These are phyloP conservation scores for Amaranthus tricolor DNA, from an alignment of 179 eudicot genomes.

Conservation along the genomic window DNA sequence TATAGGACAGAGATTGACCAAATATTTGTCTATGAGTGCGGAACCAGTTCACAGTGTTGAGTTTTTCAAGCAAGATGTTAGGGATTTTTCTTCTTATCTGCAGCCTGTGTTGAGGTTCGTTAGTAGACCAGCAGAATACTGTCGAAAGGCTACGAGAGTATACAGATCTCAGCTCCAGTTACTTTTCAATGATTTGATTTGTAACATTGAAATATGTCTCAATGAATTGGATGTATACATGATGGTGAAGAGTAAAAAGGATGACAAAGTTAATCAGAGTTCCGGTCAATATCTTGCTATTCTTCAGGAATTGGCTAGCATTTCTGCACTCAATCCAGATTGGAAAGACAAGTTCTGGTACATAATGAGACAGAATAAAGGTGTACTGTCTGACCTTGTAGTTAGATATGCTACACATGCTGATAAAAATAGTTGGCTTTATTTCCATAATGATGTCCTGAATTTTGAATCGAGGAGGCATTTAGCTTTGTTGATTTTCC, in stretches of 20 bases:
- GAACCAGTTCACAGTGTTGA: slow-evolving; percentile 20
- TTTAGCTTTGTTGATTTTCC: too few species aligned
- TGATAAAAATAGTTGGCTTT: too few species aligned
- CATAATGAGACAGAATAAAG: too few species aligned
- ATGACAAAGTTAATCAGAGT: slow-evolving; percentile 15
- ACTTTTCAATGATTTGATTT: slow-evolving; percentile 41
- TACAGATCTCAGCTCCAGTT: slow-evolving; percentile 18
- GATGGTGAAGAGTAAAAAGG: slow-evolving; percentile 27
- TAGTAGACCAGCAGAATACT: slow-evolving; percentile 9
- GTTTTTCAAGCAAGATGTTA: slow-evolving; percentile 41
- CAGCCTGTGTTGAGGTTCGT: slow-evolving; percentile 31
- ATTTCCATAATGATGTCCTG: too few species aligned
- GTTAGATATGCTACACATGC: too few species aligned
- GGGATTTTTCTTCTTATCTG: slow-evolving; percentile 59
- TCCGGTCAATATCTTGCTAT: too few species aligned
- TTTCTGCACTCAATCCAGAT: too few species aligned
- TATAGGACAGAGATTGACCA: slow-evolving; percentile 41
- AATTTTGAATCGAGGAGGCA: too few species aligned
- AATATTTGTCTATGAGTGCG: slow-evolving; percentile 27
- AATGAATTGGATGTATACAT: slow-evolving; percentile 38
- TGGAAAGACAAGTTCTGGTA: too few species aligned
- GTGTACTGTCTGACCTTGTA: too few species aligned
- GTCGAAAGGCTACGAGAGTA: background rate
- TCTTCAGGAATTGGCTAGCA: too few species aligned
- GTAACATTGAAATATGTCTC: slow-evolving; percentile 45